Evolutionary conservation across 2,329 filamentous ascomycete genomes (phyloP).

Genomic region (Diaporthe ampelina): DNA sequence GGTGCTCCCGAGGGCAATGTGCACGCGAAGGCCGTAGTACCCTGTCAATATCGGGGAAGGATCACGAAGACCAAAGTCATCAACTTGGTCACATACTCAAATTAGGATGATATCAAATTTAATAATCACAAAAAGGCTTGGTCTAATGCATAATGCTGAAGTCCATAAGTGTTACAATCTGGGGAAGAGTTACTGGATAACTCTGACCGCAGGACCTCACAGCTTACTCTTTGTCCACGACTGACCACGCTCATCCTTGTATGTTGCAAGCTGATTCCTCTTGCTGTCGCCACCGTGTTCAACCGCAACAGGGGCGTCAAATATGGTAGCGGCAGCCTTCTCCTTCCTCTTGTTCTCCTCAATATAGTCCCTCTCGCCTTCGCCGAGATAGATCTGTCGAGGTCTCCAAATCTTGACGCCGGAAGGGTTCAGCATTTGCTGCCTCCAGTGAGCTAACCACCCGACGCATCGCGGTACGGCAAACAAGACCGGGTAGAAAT

Average conservation of each 20-base stretch:
- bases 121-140: neutral
- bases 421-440: slow-evolving; percentile 60
- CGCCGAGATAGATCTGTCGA: slow-evolving; percentile 62
- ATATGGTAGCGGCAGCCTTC: slow-evolving; percentile 49
- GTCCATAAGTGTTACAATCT: neutral
- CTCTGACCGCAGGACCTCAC: slow-evolving; percentile 34
- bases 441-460: slow-evolving; percentile 66
- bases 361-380: slow-evolving; percentile 60
- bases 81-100: neutral
- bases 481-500: slow-evolving; percentile 66
- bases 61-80: neutral
- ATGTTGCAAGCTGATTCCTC: slow-evolving; percentile 56
- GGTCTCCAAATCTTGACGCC: slow-evolving; percentile 67
- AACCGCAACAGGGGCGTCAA: slow-evolving; percentile 54
- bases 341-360: slow-evolving; percentile 52
- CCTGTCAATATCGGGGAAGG: neutral
- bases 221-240: slow-evolving; percentile 49
- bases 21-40: neutral
- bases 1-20: neutral
- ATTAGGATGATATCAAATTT: neutral
- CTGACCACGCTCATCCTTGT: slow-evolving; percentile 54
- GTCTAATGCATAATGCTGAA: neutral
- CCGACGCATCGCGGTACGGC: slow-evolving; percentile 65
- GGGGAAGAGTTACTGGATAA: neutral
- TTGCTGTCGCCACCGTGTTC: slow-evolving; percentile 59